These are phyloP conservation scores for Mallotus japonicus DNA, from an alignment of 441 rosid genomes.

Conservation along the genomic window DNA sequence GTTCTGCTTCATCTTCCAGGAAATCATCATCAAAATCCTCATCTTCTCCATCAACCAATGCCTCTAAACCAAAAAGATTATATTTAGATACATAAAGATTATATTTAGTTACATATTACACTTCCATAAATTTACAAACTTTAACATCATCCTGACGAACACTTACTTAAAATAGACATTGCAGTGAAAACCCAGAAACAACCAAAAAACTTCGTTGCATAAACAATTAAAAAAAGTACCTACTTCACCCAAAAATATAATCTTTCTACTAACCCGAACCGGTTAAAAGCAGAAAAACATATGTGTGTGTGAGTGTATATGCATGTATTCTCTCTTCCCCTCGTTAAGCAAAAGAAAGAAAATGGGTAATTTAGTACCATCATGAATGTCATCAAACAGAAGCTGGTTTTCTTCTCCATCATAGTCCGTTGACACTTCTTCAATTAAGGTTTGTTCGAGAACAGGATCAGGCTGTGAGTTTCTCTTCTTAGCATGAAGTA, in stretches of 20 bases:
- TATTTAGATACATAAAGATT: neutral
- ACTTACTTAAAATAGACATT: too few relatives aligned
- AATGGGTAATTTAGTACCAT: constrained; percentile 40
- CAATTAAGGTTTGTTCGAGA: constrained; percentile 39
- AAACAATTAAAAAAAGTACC: neutral
- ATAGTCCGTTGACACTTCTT: constrained; percentile 35
- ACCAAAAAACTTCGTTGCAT: neutral
- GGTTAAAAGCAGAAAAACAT: neutral
- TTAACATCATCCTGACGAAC: too few relatives aligned
- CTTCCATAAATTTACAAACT: too few relatives aligned
- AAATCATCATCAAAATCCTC: constrained; percentile 44
- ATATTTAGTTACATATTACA: too few relatives aligned
- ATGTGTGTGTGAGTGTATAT: too few relatives aligned
- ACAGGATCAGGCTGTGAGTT: constrained; percentile 36
- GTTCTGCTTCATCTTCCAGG: constrained; percentile 49
- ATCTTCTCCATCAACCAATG: constrained; percentile 35
- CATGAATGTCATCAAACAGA: constrained; percentile 49
- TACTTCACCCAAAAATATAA: too few relatives aligned
- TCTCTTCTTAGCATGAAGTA: constrained; percentile 48
- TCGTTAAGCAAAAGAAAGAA: neutral
- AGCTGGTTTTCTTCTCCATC: constrained; percentile 43
- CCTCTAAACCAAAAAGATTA: constrained; percentile 34
- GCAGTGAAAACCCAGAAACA: neutral
- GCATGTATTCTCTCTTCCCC: neutral
- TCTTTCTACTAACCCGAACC: too few relatives aligned